Evolutionary conservation across 371 early-diverging fungal genomes (phyloP), one percentile per base, ranked within the genome.

Genomic region (Mucor sp.): DNA sequence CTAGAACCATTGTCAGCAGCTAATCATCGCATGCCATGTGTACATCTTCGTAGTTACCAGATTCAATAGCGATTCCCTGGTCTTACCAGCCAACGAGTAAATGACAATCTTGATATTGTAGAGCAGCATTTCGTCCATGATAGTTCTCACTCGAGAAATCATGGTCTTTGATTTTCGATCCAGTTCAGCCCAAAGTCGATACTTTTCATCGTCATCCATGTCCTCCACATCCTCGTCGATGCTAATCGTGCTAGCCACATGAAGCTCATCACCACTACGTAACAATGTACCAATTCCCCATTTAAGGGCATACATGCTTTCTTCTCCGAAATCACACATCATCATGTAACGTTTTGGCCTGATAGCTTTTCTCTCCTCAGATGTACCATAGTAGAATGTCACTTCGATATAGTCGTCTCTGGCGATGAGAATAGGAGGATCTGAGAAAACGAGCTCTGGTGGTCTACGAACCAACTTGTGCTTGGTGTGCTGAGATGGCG

Each of bases 31-130:
- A 50, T 25, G 23, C 14, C 7, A 44, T 1, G 19, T 44, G 7
- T 7, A 44, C 9, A 6, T 23, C 23, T 27, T 19, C 37, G 30
- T 4, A 37, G 8, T 47, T 83, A 83, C 87, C 82, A 85, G 69
- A 47, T 79, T 78, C 48, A 88, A 74, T 50, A 88, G 60, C 2
- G 78, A 66, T 62, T 88, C 86, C 58, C 76, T 85, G 19, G 83
- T 83, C 41, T 78, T 83, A 4, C 85, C 88, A 21, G 84, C 85
- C 37, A 86, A 74, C 25, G 83, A 79, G 64, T 88, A 77, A 37
- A 84, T 75, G 14, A 75, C 70, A 53, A 84, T 80, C 39, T 78
- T 88, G 63, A 88, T 84, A 60, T 88, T 84, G 53, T 71, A 79
- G 41, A 83, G 66, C 32, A 83, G 33, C 81, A 81, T 77, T 25